Evolutionary conservation across 441 rosid genomes (phyloP).

Genomic region (Pelargonium myrrhifolium): DNA sequence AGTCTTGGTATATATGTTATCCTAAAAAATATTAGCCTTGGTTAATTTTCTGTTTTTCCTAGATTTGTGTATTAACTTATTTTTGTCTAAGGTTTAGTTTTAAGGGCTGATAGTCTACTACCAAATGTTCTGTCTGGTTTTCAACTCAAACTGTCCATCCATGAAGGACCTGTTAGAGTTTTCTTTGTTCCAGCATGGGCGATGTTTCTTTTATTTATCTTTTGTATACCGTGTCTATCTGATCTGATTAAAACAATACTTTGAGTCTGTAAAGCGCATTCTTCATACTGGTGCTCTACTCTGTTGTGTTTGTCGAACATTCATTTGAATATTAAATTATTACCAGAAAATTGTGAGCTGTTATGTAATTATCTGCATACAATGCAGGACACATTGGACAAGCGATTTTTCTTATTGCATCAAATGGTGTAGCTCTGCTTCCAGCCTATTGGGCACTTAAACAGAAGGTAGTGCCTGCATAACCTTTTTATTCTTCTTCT

Average conservation of each 20-base stretch:
- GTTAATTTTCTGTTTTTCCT: not conserved
- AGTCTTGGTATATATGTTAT: not conserved
- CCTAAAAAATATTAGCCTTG: constrained; percentile 4
- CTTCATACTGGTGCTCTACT: not conserved
- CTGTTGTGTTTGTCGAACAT: not conserved
- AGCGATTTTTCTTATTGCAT: constrained; percentile 71
- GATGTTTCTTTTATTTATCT: not conserved
- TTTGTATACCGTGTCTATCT: too few relatives aligned
- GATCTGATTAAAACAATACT: too few relatives aligned
- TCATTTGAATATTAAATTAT: constrained; percentile 12
- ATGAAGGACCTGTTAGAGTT: not conserved
- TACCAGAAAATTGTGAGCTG: not conserved
- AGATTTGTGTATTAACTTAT: too few relatives aligned
- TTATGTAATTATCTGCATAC: constrained; percentile 22
- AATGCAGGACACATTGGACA: constrained; percentile 70
- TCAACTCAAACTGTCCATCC: not conserved
- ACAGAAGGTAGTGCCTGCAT: constrained; percentile 48
- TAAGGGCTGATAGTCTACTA: too few relatives aligned
- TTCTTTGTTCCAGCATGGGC: not conserved
- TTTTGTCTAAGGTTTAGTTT: too few relatives aligned
- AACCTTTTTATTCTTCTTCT: not conserved
- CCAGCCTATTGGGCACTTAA: constrained; percentile 90
- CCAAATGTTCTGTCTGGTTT: too few relatives aligned
- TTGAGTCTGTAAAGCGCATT: too few relatives aligned
- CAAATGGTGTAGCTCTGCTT: constrained; percentile 84